phyloP scores from a whole-genome alignment of 2,329 filamentous ascomycete species.

The Hypoxylon sp. region DNA sequence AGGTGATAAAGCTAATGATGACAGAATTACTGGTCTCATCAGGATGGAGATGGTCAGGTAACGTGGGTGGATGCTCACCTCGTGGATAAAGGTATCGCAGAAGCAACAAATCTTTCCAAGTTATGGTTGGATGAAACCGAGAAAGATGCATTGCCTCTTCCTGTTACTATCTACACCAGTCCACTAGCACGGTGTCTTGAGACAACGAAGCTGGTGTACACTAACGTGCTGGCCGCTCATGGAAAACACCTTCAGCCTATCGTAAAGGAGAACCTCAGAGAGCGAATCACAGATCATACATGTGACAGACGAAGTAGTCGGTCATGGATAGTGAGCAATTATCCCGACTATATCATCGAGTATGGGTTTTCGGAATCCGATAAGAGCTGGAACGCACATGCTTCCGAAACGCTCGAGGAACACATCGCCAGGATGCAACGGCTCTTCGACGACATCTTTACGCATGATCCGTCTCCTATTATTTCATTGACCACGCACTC shows the following conservation, averaged over 20 bases:
- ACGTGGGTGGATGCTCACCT: slow-evolving; percentile 32
- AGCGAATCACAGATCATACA: slow-evolving; percentile 38
- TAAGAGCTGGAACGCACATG: slow-evolving; percentile 22
- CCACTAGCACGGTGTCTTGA: slow-evolving; percentile 37
- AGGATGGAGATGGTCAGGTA: slow-evolving; percentile 31
- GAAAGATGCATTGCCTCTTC: slow-evolving; percentile 25
- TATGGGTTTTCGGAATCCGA: slow-evolving; percentile 30
- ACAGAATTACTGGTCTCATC: slow-evolving; percentile 32
- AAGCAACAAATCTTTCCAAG: slow-evolving; percentile 19
- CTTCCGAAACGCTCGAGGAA: slow-evolving; percentile 23
- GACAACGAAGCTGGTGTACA: slow-evolving; percentile 32
- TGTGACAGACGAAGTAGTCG: slow-evolving; percentile 38
- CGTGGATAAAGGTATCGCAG: slow-evolving; percentile 22
- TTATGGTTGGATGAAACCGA: slow-evolving; percentile 23
- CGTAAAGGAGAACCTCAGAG: slow-evolving; percentile 38
- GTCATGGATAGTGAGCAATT: slow-evolving; percentile 34
- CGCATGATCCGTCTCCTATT: slow-evolving; percentile 27
- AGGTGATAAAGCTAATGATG: not conserved
- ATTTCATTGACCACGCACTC: slow-evolving; percentile 40
- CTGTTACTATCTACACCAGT: slow-evolving; percentile 35
- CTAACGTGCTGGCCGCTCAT: not conserved
- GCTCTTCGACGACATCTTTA: slow-evolving; percentile 40
- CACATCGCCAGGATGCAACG: slow-evolving; percentile 28
- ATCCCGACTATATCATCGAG: slow-evolving; percentile 34
- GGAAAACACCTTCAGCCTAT: slow-evolving; percentile 24